Conservation (phyloP, 2,329 filamentous ascomycete species). For the Fusarium verrucosum region DNA sequence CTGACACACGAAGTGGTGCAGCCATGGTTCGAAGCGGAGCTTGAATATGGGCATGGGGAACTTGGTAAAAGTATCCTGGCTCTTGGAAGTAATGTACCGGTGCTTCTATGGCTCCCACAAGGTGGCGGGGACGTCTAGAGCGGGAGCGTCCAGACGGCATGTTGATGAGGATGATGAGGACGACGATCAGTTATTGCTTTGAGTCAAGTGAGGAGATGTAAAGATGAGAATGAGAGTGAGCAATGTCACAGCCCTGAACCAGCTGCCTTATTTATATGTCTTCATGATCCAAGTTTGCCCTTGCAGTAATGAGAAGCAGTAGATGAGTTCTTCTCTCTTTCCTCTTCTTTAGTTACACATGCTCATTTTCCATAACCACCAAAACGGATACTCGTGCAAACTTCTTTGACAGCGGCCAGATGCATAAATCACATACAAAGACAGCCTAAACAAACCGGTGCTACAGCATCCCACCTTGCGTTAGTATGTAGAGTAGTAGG, state of each 20-base stretch:
- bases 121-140: no score
- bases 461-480: neutral
- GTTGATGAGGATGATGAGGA: neutral
- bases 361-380: neutral
- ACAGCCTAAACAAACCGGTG: neutral
- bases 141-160: conserved; percentile 22
- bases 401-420: neutral
- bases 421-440: conserved; percentile 13
- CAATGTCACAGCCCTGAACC: neutral
- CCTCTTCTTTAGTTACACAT: neutral
- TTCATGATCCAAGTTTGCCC: neutral
- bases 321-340: neutral
- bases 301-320: neutral
- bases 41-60: neutral
- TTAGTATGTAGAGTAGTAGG: neutral
- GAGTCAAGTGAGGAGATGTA: neutral
- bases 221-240: neutral
- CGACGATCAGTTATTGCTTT: neutral
- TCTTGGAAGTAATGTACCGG: conserved; percentile 5
- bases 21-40: neutral
- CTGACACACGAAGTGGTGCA: neutral
- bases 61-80: conserved; percentile 6
- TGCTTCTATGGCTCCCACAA: neutral
- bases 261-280: conserved; percentile 21
- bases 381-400: neutral